A percentile compares a stretch with the other conserved stretches of the same genome.
These are phyloP conservation scores for Wickerhamiella shivajii DNA, from an alignment of 805 yeast species.

Conservation along the genomic window DNA sequence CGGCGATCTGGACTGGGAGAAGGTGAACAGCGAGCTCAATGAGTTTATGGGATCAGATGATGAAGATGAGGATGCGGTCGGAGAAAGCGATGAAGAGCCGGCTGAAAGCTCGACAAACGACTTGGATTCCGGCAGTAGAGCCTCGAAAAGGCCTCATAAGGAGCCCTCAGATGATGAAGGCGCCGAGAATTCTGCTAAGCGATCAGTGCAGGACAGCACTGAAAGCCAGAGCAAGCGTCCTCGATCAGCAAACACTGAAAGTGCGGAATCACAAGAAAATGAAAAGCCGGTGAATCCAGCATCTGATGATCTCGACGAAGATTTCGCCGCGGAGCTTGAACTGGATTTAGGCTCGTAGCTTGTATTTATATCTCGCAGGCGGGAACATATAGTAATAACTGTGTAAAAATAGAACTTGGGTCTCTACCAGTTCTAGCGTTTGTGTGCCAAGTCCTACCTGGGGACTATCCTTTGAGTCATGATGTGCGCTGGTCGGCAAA, in stretches of 20 bases:
- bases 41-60: constrained; percentile 31
- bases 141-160: too few relatives aligned
- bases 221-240: not conserved
- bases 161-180: constrained; percentile 2
- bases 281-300: not conserved
- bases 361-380: not conserved
- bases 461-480: too few relatives aligned
- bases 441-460: too few relatives aligned
- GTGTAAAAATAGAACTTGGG: too few relatives aligned
- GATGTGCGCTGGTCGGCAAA: too few relatives aligned
- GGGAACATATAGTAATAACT: too few relatives aligned
- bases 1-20: constrained; percentile 32
- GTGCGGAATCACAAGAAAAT: constrained; percentile 1
- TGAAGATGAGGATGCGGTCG: constrained; percentile 16
- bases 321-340: not conserved
- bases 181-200: constrained; percentile 4
- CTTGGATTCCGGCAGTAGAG: too few relatives aligned
- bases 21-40: constrained; percentile 40
- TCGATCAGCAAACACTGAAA: not conserved
- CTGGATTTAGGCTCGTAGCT: not conserved
- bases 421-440: too few relatives aligned
- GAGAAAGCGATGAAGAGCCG: constrained; percentile 7
- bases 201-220: not conserved
- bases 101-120: constrained; percentile 1
- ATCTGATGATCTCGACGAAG: not conserved